Evolutionary conservation across 441 rosid genomes (phyloP).

Genomic region (Melastoma candidum): DNA sequence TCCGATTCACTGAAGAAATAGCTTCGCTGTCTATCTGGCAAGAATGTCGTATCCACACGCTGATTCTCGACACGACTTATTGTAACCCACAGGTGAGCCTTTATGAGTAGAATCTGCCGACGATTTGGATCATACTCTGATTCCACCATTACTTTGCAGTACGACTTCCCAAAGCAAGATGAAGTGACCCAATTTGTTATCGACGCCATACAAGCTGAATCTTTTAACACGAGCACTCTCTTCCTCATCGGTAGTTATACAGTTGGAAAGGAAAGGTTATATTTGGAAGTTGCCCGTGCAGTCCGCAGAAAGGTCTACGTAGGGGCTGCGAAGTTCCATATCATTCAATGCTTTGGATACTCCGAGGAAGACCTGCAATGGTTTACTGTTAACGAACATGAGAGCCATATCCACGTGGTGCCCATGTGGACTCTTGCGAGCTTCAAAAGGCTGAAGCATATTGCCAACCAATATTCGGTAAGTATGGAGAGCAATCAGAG

Average conservation of each 20-base stretch:
- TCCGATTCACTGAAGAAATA: conserved; percentile 68
- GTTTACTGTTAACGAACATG: conserved; percentile 74
- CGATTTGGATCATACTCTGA: conserved; percentile 5
- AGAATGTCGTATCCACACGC: conserved; percentile 45
- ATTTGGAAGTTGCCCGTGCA: conserved; percentile 83
- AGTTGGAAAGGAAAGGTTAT: conserved; percentile 89
- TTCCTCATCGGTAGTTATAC: conserved; percentile 93
- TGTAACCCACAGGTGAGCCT: conserved; percentile 70
- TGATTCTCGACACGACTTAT: conserved; percentile 91
- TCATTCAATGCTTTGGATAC: conserved; percentile 70
- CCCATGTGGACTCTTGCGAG: conserved; percentile 99
- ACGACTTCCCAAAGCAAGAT: conserved; percentile 95
- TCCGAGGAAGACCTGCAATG: conserved; percentile 77
- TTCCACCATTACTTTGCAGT: conserved; percentile 33
- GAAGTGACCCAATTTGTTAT: conserved; percentile 84
- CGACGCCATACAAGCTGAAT: conserved; percentile 93
- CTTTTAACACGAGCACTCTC: conserved; percentile 81
- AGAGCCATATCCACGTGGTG: conserved; percentile 87
- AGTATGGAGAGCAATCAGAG: neutral
- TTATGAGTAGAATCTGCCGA: neutral
- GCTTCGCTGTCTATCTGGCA: conserved; percentile 27
- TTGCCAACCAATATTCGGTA: conserved; percentile 67
- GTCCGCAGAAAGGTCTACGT: conserved; percentile 62
- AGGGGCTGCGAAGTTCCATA: conserved; percentile 52
- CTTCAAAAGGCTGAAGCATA: conserved; percentile 79